A percentile compares a stretch with the other conserved stretches of the same genome.
Conservation (phyloP, 345 rosid genomes). For the Boechera stricta region DNA sequence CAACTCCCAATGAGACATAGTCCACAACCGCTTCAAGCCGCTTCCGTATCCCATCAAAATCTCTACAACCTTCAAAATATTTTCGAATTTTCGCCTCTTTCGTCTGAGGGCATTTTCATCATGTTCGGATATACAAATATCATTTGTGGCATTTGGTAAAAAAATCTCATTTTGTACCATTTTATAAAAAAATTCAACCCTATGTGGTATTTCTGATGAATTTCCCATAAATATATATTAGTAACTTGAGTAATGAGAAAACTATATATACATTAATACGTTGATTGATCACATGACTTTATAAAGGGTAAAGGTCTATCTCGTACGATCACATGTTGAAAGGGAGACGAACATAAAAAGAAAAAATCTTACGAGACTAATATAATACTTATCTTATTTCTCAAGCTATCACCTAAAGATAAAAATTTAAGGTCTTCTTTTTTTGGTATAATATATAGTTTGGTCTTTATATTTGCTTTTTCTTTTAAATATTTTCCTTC, state of each 20-base stretch:
- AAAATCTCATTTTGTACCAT: no score
- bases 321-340: slow-evolving; percentile 36
- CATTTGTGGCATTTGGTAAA: no score
- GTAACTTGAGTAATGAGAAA: background rate
- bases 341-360: background rate
- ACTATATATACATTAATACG: background rate
- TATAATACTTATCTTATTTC: slow-evolving; percentile 41
- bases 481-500: background rate
- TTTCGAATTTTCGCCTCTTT: no score
- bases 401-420: slow-evolving; percentile 40
- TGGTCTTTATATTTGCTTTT: slow-evolving; percentile 13
- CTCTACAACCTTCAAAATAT: no score
- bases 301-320: slow-evolving; percentile 20
- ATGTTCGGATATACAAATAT: no score
- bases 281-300: slow-evolving; percentile 34
- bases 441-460: background rate
- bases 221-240: no score
- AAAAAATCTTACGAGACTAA: background rate
- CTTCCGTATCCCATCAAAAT: no score
- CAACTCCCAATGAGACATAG: no score
- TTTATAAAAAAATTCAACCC: no score
- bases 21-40: no score
- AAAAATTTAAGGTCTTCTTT: background rate
- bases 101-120: no score
- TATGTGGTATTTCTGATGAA: no score